These are phyloP conservation scores for Thalassiosira tumida DNA, from an alignment of 352 stramenopile species.

Conservation along the genomic window DNA sequence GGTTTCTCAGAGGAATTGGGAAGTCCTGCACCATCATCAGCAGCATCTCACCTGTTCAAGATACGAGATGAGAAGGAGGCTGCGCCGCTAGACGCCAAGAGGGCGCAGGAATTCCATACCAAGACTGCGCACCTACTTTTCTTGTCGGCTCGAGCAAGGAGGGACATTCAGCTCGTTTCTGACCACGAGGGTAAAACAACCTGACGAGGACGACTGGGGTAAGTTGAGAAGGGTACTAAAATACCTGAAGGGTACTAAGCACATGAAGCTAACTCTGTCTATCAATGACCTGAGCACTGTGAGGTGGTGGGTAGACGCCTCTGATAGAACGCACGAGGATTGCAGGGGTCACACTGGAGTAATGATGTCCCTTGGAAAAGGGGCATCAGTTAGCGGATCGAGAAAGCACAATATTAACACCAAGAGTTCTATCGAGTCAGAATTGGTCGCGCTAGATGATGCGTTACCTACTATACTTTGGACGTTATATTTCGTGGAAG, in stretches of 20 bases:
- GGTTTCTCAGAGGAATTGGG: conserved; percentile 1
- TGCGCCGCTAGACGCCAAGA: not conserved
- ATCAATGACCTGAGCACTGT: conserved; percentile 16
- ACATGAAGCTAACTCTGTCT: conserved; percentile 28
- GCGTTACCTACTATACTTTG: conserved; percentile 2
- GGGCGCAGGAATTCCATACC: not conserved
- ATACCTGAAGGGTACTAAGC: not conserved
- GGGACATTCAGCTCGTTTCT: conserved; percentile 6
- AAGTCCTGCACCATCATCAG: not conserved
- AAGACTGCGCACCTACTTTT: not conserved
- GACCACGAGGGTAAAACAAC: not conserved
- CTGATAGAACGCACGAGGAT: conserved; percentile 60
- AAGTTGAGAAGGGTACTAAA: not conserved
- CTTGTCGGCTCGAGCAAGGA: not conserved
- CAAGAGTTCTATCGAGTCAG: conserved; percentile 57
- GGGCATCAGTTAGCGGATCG: not conserved
- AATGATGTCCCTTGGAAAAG: conserved; percentile 68
- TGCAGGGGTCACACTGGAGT: conserved; percentile 58
- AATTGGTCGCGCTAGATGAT: conserved; percentile 47
- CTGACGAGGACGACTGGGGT: conserved; percentile 38
- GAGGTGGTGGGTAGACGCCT: conserved; percentile 60
- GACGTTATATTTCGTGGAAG: not conserved
- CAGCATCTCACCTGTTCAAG: conserved; percentile 11
- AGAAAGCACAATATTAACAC: conserved; percentile 75
- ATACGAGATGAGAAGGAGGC: not conserved